Percentiles rank a stretch among this genome's conserved stretches.
These are phyloP conservation scores for Cutaneotrichosporon cavernicola DNA, from an alignment of 1,284 basidiomycete species.

Conservation along the genomic window DNA sequence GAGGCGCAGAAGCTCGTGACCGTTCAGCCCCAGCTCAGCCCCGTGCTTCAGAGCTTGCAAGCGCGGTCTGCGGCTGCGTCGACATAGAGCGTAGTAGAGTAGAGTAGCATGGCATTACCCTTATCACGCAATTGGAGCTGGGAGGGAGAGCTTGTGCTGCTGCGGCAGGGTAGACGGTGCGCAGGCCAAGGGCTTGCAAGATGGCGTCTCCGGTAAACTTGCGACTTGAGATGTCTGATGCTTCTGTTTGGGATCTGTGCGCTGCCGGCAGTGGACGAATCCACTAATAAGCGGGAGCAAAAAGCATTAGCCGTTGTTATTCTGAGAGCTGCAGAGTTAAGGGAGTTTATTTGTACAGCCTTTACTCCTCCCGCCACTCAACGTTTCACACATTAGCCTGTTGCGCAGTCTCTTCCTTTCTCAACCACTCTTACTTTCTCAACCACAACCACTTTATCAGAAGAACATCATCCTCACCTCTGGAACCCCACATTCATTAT, in stretches of 20 bases:
- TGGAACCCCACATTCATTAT: conserved; percentile 15
- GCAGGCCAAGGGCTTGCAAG: too few relatives aligned
- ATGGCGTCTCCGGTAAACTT: too few relatives aligned
- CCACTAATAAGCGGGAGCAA: background rate
- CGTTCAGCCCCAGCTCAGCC: conserved; percentile 2
- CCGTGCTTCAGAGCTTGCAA: conserved; percentile 15
- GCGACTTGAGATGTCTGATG: too few relatives aligned
- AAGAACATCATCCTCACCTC: background rate
- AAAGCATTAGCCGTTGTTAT: too few relatives aligned
- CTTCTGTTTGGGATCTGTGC: too few relatives aligned
- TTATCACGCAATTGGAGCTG: background rate
- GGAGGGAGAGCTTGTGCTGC: background rate
- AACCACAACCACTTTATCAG: background rate
- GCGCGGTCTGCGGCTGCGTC: background rate
- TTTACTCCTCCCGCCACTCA: background rate
- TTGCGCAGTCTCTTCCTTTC: background rate
- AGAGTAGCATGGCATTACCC: conserved; percentile 10
- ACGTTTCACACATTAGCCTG: background rate
- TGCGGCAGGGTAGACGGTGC: too few relatives aligned
- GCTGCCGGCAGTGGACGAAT: too few relatives aligned
- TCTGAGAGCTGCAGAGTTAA: too few relatives aligned
- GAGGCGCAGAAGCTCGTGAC: conserved; percentile 25
- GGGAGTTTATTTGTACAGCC: background rate
- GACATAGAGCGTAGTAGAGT: background rate
- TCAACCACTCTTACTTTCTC: too few relatives aligned